Conservation (phyloP, 139 green algal genomes). For the Gonium pectorale region DNA sequence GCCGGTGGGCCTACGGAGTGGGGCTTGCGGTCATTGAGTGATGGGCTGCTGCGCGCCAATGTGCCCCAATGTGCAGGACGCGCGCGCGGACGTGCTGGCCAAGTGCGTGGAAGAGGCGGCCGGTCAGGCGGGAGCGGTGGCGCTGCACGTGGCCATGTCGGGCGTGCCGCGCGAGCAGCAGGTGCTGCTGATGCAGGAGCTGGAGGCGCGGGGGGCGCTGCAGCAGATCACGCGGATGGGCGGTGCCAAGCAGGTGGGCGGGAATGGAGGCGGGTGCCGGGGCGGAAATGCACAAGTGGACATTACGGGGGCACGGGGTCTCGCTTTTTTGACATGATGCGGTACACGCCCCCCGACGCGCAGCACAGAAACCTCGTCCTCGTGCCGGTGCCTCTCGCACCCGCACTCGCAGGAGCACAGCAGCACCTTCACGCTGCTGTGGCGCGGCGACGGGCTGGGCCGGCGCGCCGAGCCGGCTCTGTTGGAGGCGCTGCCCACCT, state of each 20-base stretch:
- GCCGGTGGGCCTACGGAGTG: no score
- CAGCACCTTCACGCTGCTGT: constrained; percentile 44
- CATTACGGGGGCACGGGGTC: no score
- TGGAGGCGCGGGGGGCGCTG: neutral
- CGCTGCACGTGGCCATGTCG: constrained; percentile 12
- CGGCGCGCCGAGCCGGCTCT: constrained; percentile 30
- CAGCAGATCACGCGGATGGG: constrained; percentile 22
- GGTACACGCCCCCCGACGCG: no score
- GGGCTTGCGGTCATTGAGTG: no score
- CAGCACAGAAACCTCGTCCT: neutral
- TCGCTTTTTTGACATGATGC: no score
- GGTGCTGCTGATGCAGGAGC: constrained; percentile 41
- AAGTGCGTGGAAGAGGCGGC: neutral
- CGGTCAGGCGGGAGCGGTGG: neutral
- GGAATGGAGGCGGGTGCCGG: no score
- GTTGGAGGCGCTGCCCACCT: constrained; percentile 18
- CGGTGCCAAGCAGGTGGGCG: constrained; percentile 2
- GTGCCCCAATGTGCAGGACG: no score
- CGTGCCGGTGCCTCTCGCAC: no score
- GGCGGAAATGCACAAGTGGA: no score
- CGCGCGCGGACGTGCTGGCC: neutral
- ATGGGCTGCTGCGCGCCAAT: no score
- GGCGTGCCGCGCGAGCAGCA: constrained; percentile 31
- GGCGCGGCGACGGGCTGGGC: constrained; percentile 36
- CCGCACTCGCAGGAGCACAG: constrained; percentile 8